Base-by-base conservation (phyloP, 2,329 filamentous ascomycete genomes). In the Aspergillus novofumigatus region DNA sequence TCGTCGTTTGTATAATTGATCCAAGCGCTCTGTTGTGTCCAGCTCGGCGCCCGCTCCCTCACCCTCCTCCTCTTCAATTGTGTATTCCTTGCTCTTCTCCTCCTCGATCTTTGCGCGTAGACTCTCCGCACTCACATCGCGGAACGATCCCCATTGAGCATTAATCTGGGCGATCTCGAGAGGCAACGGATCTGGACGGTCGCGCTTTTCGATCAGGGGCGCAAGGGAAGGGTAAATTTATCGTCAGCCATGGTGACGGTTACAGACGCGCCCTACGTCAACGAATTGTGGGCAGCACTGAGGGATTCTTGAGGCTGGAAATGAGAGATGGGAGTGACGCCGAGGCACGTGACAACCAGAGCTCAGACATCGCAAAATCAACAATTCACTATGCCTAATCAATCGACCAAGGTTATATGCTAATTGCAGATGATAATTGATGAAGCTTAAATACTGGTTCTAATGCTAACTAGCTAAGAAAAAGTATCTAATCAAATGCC, bases 91-190 rank as follows among this genome's bases (percentile, higher is more conserved):
- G 8, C 81, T 80, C 28, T 77, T 80, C 49, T 73, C 72, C 7
- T 74, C 74, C 42, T 77, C 75, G 20, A 94, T 86, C 67, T 94
- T 87, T 38, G 87, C 83, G 51, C 82, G 82, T 41, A 97, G 77
- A 47, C 85, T 82, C 52, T 86, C 82, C 72, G 96, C 90, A 51
- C 86, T 90, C 62, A 97, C 81, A 65, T 87, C 81, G 58, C 91
- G 87, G 70, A 97, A 95, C 25, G 91, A 90, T 14, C 90, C 91
- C 59, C 89, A 87, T 67, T 95, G 87, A 47, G 79, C 75, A 64
- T 92, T 89, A 67, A 96, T 88, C 63, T 92, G 91, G 57, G 83
- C 78, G 64, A 97, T 91, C 64, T 93, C 88, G 49, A 88, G 83
- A 56, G 83, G 80, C n/a, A 97, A 80, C 49, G 81, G 83, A 69